A percentile compares a stretch with the other conserved stretches of the same genome.
phyloP scores from a whole-genome alignment of 108 stramenopile genomes.

The Nannochloropsis salina region DNA sequence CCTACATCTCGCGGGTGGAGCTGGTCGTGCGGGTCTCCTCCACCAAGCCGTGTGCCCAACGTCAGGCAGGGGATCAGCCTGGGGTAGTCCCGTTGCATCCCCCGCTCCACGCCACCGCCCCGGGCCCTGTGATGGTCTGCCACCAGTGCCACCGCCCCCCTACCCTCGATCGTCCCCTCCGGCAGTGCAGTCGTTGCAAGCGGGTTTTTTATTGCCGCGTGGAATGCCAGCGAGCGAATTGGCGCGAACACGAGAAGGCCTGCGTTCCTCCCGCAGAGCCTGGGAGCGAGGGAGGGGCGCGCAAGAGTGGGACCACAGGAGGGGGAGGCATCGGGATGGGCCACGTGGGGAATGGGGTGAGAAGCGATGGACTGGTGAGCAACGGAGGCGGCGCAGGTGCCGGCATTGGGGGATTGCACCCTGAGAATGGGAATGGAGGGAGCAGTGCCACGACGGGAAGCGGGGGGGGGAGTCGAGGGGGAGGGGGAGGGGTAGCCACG shows the following conservation, averaged over 20 bases:
- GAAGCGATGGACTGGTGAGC: background rate
- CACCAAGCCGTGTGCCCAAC: background rate
- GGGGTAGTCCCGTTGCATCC: too few species aligned
- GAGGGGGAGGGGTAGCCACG: background rate
- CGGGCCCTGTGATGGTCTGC: background rate
- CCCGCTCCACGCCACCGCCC: too few species aligned
- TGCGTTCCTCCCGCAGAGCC: constrained; percentile 4
- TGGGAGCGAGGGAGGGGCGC: background rate
- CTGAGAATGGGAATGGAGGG: background rate
- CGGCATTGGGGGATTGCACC: background rate
- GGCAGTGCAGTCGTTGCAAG: constrained; percentile 9
- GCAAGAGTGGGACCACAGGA: background rate
- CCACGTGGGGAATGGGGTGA: too few species aligned
- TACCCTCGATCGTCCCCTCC: background rate
- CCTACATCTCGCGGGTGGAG: constrained; percentile 14
- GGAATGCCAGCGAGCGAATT: constrained; percentile 16
- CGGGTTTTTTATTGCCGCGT: background rate
- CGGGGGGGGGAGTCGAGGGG: background rate
- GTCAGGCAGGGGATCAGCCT: too few species aligned
- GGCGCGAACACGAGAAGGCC: constrained; percentile 5
- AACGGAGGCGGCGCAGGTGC: background rate
- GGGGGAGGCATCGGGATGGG: background rate
- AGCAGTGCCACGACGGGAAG: background rate
- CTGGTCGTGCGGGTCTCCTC: background rate
- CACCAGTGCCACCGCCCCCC: background rate